Conservation (phyloP, 2,329 filamentous ascomycete species). For the Exophiala calicioides region DNA sequence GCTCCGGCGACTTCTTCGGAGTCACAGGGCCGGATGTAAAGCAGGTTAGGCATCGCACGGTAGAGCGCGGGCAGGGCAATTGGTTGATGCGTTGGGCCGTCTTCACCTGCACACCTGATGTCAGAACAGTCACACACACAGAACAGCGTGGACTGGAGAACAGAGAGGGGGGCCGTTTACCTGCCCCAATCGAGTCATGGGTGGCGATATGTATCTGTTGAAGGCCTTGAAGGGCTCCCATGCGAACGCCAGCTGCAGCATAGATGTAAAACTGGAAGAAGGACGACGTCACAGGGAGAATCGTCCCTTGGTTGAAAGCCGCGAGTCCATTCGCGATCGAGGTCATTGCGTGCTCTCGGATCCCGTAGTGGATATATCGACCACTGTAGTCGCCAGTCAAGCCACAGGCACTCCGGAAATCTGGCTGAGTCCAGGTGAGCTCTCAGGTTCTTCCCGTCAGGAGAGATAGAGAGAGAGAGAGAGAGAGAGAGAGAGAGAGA, state of each 20-base stretch:
- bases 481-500: no score
- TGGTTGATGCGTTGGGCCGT: constrained; percentile 63
- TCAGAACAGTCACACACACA: no score
- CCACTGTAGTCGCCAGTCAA: constrained; percentile 21
- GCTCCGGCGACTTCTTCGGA: constrained; percentile 59
- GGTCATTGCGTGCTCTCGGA: constrained; percentile 89
- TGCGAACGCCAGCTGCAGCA: constrained; percentile 58
- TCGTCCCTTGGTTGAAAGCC: constrained; percentile 55
- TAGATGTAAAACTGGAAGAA: constrained; percentile 63
- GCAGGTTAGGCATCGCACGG: constrained; percentile 61
- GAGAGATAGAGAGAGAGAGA: no score
- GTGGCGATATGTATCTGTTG: constrained; percentile 61
- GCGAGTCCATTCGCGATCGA: constrained; percentile 76
- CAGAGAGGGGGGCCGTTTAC: no score
- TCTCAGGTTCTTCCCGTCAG: no score
- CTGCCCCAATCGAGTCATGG: constrained; percentile 61
- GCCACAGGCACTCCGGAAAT: constrained; percentile 23
- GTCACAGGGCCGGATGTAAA: constrained; percentile 60
- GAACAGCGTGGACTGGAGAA: no score
- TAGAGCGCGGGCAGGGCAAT: constrained; percentile 58
- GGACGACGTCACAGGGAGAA: constrained; percentile 56
- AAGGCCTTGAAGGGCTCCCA: constrained; percentile 58
- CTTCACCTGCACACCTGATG: constrained; percentile 59
- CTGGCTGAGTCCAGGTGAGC: constrained; percentile 38
- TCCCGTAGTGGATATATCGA: constrained; percentile 74